Base-by-base conservation (phyloP, 345 rosid species). In the Dipteronia sinensis region DNA sequence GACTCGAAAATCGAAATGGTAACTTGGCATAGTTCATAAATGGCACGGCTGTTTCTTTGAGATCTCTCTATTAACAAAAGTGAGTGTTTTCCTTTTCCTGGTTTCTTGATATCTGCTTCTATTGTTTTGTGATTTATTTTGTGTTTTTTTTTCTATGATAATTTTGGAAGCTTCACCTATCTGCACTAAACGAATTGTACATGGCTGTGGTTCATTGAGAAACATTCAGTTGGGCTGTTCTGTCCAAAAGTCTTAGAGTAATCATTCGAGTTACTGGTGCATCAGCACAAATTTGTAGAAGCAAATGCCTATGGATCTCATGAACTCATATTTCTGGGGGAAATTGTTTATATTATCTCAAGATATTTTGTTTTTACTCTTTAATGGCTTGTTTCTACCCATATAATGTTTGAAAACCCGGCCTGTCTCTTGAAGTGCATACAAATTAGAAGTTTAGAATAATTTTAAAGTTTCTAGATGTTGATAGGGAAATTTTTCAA, bases 401-500 rank as follows among this genome's bases (percentile, higher is more conserved):
- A 3, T 40, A 42, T 13, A 10, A 40, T 40, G 27, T 20, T 13
- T 51, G 42, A 16, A 5, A 51, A 56, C 62, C 23, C 27, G 73
- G 17, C 19, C 20, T 11, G 38, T 9, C 20, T 9, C 20, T 53
- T 31, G 5, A 31, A 53, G 16, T 63, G 29, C 31, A 65, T 19
- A 42, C 7, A 23, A 10, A 72, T 22, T 66, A 22, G 23, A 17
- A 22, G 10, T 66, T 17, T 34, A n/a, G 27, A 59, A 38, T 63
- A 7, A 47, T 15, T 25, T 66, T 55, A 75, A 20, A 67, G 47
- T 40, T 46, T 7, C 12, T 55, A 7, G 29, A 69, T 55, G 62
- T 58, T 38, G 27, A 23, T 13, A 17, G 53, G 74, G 72, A 65
- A 73, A 44, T 1, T 67, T 66, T 62, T 38, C 65, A 23, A 56